Base-by-base conservation (phyloP, 306 rosid species). In the Castanospermum australe region DNA sequence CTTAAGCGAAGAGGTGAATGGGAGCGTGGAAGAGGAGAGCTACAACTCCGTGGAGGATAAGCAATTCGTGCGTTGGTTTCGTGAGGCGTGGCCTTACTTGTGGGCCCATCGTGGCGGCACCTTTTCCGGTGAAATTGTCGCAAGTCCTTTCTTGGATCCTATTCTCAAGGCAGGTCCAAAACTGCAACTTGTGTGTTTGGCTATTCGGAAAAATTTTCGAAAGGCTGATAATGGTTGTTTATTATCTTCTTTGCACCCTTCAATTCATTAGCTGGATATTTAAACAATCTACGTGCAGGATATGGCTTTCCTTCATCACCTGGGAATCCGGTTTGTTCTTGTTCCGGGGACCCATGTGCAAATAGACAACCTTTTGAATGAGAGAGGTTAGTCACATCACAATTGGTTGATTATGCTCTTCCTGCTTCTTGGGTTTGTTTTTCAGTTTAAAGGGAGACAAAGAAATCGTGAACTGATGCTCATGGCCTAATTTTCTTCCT, bases 41-140 rank as follows among this genome's bases (percentile, higher is more conserved):
- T 78, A 77, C 63, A 85, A 78, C 62, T 73, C 84, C 14, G 67
- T 60, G 54, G 93, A 90, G 62, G 94, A 90, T 73, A 84, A 84
- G 87, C 89, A 73, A 79, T 90, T 90, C 76, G 97, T 92, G 73
- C 84, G 81, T 79, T 92, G 94, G 97, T 90, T 92, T 52, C 90
- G 97, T 20, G 97, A 90, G 84, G 92, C 97, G 6, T 88, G 94
- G 93, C 94, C 97, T 4, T 92, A 92, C 84, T 68, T 92, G 52
- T 87, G 92, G 92, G 92, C 94, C 20, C 85, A 92, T 68, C 82
- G 90, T 51, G 93, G 97, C 6, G 82, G 86, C 71, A 90, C 93
- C 17, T 90, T 92, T 80, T 88, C 97, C 21, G 92, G 93, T 62
- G 92, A 92, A 77, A 84, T 88, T 56, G 88, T 88, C 5, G 65